Evolutionary conservation across 2,329 filamentous ascomycete genomes (phyloP).

Genomic region (Cladosporium sphaerospermum): DNA sequence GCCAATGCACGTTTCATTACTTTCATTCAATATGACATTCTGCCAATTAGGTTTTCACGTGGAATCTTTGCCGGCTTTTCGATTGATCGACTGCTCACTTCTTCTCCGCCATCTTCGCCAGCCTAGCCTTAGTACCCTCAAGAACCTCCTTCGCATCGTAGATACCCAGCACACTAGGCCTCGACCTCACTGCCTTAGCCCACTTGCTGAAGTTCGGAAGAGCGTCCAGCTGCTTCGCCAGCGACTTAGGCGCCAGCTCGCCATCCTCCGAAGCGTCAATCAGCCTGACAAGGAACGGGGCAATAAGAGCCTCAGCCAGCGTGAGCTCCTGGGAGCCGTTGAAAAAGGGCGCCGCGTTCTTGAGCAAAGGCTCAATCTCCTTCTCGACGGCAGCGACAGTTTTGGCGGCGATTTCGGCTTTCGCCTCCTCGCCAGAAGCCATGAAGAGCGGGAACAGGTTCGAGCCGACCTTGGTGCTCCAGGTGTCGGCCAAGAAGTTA

Average conservation of each 20-base stretch:
- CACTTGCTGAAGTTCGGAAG: slow-evolving; percentile 49
- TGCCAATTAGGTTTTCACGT: too few relatives aligned
- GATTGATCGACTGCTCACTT: background rate
- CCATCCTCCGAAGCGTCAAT: slow-evolving; percentile 49
- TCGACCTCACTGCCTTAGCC: slow-evolving; percentile 22
- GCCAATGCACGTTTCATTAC: too few relatives aligned
- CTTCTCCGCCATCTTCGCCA: slow-evolving; percentile 30
- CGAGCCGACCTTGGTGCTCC: slow-evolving; percentile 53
- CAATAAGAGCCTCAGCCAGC: slow-evolving; percentile 64
- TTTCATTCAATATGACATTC: too few relatives aligned
- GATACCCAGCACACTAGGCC: slow-evolving; percentile 58
- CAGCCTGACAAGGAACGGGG: slow-evolving; percentile 61
- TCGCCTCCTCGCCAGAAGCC: slow-evolving; percentile 39
- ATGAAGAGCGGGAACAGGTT: slow-evolving; percentile 41
- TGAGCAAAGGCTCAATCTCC: slow-evolving; percentile 67
- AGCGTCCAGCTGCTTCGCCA: slow-evolving; percentile 44
- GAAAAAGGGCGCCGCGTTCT: slow-evolving; percentile 40
- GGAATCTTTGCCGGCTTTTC: too few relatives aligned
- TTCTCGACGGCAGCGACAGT: slow-evolving; percentile 52
- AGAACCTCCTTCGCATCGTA: slow-evolving; percentile 50
- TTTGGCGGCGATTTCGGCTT: slow-evolving; percentile 43
- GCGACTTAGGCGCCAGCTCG: slow-evolving; percentile 46
- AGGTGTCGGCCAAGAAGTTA: slow-evolving; percentile 67
- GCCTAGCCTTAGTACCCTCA: slow-evolving; percentile 37
- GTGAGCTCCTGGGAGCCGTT: slow-evolving; percentile 51